Conservation (phyloP, 106 monocot species). For the Vanilla planifolia region DNA sequence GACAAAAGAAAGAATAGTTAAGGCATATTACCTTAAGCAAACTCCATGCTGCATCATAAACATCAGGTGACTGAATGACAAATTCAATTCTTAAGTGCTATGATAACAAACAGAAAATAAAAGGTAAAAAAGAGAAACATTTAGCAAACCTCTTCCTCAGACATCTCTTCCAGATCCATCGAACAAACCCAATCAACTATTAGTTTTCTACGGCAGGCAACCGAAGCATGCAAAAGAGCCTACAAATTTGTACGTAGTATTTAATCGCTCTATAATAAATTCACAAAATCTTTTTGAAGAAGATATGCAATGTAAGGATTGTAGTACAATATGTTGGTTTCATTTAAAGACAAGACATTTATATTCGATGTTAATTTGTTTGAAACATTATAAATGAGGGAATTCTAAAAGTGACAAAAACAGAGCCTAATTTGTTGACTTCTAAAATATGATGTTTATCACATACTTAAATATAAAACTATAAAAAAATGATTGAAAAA, state of each 20-base stretch:
- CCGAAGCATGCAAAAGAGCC: constrained; percentile 93
- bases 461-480: too few species aligned
- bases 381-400: too few species aligned
- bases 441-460: too few species aligned
- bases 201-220: constrained; percentile 61
- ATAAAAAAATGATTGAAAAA: too few species aligned
- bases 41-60: constrained; percentile 74
- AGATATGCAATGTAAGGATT: too few species aligned
- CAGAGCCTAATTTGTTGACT: too few species aligned
- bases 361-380: too few species aligned
- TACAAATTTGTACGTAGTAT: constrained; percentile 29
- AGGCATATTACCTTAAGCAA: constrained; percentile 53
- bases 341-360: too few species aligned
- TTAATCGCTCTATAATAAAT: too few species aligned
- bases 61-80: constrained; percentile 44
- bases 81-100: not conserved
- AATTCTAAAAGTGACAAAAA: too few species aligned
- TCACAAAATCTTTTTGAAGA: too few species aligned
- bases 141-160: constrained; percentile 44
- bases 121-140: not conserved
- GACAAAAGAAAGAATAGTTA: not conserved
- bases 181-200: constrained; percentile 89
- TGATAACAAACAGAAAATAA: constrained; percentile 3
- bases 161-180: constrained; percentile 68
- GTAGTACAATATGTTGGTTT: too few species aligned